Evolutionary conservation across 2,329 filamentous ascomycete genomes (phyloP).

Genomic region (Fusarium azukiicola): DNA sequence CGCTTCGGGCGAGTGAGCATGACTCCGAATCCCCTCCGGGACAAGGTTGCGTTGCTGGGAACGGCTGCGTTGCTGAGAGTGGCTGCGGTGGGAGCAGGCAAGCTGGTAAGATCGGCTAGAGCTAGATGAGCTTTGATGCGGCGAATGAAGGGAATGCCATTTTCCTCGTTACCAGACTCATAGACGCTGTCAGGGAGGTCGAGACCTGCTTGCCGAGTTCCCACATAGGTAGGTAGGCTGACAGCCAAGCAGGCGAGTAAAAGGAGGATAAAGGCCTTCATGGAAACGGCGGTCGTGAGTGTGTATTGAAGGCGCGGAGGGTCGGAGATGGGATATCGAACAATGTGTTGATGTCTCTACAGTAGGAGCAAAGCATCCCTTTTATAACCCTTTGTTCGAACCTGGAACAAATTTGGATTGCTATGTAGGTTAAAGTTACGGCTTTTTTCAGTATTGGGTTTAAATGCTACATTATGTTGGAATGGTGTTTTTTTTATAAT

Average conservation of each 20-base stretch:
- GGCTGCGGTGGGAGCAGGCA: constrained; percentile 31
- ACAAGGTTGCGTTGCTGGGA: too few relatives aligned
- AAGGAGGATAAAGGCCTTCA: constrained; percentile 34
- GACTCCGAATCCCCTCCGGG: too few relatives aligned
- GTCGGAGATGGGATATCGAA: constrained; percentile 31
- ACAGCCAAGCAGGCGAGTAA: constrained; percentile 33
- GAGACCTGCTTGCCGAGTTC: constrained; percentile 33
- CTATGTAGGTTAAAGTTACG: constrained; percentile 7
- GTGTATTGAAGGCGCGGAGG: constrained; percentile 29
- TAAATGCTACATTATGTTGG: too few relatives aligned
- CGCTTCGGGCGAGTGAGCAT: constrained; percentile 16
- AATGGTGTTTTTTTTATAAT: too few relatives aligned
- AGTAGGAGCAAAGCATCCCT: constrained; percentile 31
- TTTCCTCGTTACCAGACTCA: constrained; percentile 31
- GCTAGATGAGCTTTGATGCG: constrained; percentile 31
- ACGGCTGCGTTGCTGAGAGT: constrained; percentile 27
- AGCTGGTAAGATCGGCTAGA: constrained; percentile 35
- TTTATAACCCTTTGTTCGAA: constrained; percentile 32
- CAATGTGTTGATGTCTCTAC: constrained; percentile 32
- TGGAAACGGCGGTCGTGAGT: constrained; percentile 29
- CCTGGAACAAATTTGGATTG: constrained; percentile 29
- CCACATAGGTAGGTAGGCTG: constrained; percentile 33
- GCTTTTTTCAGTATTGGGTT: neutral
- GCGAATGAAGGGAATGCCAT: constrained; percentile 29
- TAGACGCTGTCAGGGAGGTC: constrained; percentile 33